phyloP scores from a whole-genome alignment of 768 basidiomycete genomes.

The Royoungia palumana region DNA sequence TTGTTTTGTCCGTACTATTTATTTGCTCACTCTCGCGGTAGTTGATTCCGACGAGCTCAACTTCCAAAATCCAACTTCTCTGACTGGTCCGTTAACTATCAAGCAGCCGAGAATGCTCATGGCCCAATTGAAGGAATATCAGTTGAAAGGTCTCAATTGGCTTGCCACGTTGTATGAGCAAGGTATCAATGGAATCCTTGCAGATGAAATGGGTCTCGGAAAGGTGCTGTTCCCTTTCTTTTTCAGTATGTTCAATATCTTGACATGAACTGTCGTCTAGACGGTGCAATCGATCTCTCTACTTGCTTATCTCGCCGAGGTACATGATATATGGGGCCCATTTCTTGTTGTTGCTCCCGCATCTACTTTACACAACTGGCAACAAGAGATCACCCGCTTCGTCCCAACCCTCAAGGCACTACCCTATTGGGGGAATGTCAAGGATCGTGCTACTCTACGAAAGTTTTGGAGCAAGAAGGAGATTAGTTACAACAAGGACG shows the following conservation, averaged over 20 bases:
- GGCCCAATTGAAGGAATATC: slow-evolving; percentile 97
- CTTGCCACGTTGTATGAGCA: slow-evolving; percentile 96
- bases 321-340: slow-evolving; percentile 98
- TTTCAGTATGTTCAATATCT: not conserved
- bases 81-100: slow-evolving; percentile 80
- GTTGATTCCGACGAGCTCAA: slow-evolving; percentile 97
- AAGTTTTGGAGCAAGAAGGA: slow-evolving; percentile 99
- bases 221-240: slow-evolving; percentile 48
- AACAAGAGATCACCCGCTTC: slow-evolving; percentile 95
- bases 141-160: slow-evolving; percentile 98
- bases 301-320: slow-evolving; percentile 92
- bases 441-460: slow-evolving; percentile 89
- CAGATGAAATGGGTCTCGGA: slow-evolving; percentile 97
- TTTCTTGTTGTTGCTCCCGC: slow-evolving; percentile 98
- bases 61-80: slow-evolving; percentile 96
- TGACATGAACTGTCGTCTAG: slow-evolving; percentile 34
- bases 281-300: slow-evolving; percentile 98
- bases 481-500: slow-evolving; percentile 91
- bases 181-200: slow-evolving; percentile 98
- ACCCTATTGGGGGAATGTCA: slow-evolving; percentile 98
- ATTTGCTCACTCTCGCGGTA: slow-evolving; percentile 27
- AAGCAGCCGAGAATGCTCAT: slow-evolving; percentile 94
- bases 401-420: slow-evolving; percentile 91
- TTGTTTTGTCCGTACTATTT: not conserved
- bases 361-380: slow-evolving; percentile 98